Conservation (phyloP, 1,284 basidiomycete genomes). For the Heterobasidion annosum region DNA sequence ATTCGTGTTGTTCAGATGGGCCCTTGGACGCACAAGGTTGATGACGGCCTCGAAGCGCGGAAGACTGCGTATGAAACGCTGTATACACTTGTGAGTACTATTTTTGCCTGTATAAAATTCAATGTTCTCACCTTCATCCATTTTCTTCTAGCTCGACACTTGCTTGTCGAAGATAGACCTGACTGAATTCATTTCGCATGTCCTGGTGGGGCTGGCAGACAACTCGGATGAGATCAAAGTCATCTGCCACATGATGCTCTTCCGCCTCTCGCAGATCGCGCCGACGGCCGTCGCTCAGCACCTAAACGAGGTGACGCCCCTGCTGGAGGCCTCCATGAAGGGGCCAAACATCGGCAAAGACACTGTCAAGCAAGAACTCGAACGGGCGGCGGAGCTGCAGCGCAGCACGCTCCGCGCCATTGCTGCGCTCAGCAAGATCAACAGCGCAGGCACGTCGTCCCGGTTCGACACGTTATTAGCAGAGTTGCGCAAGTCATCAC, state of each 20-base stretch:
- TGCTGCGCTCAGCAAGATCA: constrained; percentile 73
- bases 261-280: constrained; percentile 81
- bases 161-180: constrained; percentile 83
- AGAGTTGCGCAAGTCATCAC: constrained; percentile 44
- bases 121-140: not conserved
- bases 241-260: constrained; percentile 91
- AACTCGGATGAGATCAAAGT: constrained; percentile 97
- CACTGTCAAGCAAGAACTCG: constrained; percentile 95
- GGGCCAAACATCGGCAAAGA: constrained; percentile 86
- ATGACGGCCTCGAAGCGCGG: constrained; percentile 88
- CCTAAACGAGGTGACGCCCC: constrained; percentile 79
- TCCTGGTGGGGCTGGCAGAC: constrained; percentile 81
- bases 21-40: constrained; percentile 93
- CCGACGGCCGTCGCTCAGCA: constrained; percentile 76
- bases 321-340: constrained; percentile 85
- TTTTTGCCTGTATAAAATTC: not conserved
- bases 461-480: constrained; percentile 75
- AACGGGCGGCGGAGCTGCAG: constrained; percentile 89
- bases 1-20: constrained; percentile 96
- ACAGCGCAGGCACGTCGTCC: constrained; percentile 49
- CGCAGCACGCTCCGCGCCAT: constrained; percentile 81
- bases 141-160: constrained; percentile 64
- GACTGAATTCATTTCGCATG: constrained; percentile 74
- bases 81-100: constrained; percentile 74
- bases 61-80: constrained; percentile 98